Percentiles rank a stretch among this genome's conserved stretches.
These are phyloP conservation scores for Peronospora destructor DNA, from an alignment of 352 stramenopile genomes.

Conservation along the genomic window DNA sequence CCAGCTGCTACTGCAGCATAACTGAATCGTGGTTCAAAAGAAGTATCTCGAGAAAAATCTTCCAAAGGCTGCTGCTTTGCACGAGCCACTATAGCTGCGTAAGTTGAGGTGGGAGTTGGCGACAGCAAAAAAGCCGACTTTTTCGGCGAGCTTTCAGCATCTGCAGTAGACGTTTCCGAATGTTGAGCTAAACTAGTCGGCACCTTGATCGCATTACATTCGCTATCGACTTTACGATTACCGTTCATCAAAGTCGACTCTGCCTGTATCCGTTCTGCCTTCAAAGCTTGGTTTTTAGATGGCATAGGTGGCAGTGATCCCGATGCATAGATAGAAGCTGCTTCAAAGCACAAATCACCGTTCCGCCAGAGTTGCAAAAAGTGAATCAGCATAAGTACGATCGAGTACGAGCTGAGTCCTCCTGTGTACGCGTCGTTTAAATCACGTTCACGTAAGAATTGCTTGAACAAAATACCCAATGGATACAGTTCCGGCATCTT, in stretches of 20 bases:
- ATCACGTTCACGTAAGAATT: slow-evolving; percentile 81
- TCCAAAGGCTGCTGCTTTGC: slow-evolving; percentile 24
- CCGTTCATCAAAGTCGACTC: background rate
- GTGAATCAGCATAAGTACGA: slow-evolving; percentile 90
- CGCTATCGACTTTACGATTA: slow-evolving; percentile 15
- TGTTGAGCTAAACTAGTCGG: slow-evolving; percentile 4
- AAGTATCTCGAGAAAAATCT: slow-evolving; percentile 10
- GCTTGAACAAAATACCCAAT: slow-evolving; percentile 87
- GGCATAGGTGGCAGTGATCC: slow-evolving; percentile 40
- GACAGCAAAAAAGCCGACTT: slow-evolving; percentile 19
- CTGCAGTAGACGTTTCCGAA: background rate
- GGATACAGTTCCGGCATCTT: slow-evolving; percentile 85
- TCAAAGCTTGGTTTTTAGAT: slow-evolving; percentile 21
- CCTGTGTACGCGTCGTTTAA: slow-evolving; percentile 90
- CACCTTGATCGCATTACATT: slow-evolving; percentile 5
- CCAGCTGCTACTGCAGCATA: slow-evolving; percentile 68
- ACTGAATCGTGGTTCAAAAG: slow-evolving; percentile 40
- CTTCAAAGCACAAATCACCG: slow-evolving; percentile 42
- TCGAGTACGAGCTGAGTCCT: slow-evolving; percentile 86
- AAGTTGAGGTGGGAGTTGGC: slow-evolving; percentile 38
- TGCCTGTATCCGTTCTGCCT: slow-evolving; percentile 20
- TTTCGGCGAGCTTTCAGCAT: slow-evolving; percentile 7
- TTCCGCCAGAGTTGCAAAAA: slow-evolving; percentile 73
- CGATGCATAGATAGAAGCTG: slow-evolving; percentile 58
- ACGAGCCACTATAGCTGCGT: slow-evolving; percentile 46